Base-by-base conservation (phyloP, 495 filamentous ascomycete genomes). In the Collariella sp. region DNA sequence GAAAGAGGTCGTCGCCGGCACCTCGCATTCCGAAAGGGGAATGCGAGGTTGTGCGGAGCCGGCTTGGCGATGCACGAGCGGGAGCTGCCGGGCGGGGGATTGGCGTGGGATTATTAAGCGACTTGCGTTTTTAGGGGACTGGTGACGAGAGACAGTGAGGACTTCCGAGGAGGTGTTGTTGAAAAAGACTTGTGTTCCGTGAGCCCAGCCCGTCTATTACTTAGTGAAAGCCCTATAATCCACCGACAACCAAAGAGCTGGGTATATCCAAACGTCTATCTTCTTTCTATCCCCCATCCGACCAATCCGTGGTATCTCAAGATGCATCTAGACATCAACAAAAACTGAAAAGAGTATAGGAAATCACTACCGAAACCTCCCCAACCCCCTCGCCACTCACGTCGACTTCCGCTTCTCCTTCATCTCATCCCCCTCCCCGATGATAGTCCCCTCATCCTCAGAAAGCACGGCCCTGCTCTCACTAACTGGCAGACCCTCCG, bases 381-480 rank as follows among this genome's bases (percentile, higher is more conserved):
- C 16, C 16, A 1, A 16, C 11, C 26, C 34, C 44, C 23, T 46
- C 12, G n/a, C n/a, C n/a, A n/a, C n/a, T 20, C 29, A 13, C 44
- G 31, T 35, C 34, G 18, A 18, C 39, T 13, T 38, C 19, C 38
- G 18, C 34, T 54, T 42, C 36, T 55, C 50, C 33, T 45, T 52
- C 34, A 50, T 40, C 46, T 50, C 49, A 11, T 52, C 46, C 47
- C 38, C 50, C 6, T 51, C 49, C 18, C 49, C 56, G 16, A 50
- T 36, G 22, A 56, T 39, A 22, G 61, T 61, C 20, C 49, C 55
- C 57, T 65, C 63, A 35, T 61, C 55, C 34, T 63, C 62, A n/a
- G 59, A 62, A 35, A 54, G 40, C 48, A 57, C 52, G 36, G 16
- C 50, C 23, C 35, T 24, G 20, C 46, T 52, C 43, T 51, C 58